These are phyloP conservation scores for Candida railenensis DNA, from an alignment of 805 yeast genomes.

Conservation along the genomic window DNA sequence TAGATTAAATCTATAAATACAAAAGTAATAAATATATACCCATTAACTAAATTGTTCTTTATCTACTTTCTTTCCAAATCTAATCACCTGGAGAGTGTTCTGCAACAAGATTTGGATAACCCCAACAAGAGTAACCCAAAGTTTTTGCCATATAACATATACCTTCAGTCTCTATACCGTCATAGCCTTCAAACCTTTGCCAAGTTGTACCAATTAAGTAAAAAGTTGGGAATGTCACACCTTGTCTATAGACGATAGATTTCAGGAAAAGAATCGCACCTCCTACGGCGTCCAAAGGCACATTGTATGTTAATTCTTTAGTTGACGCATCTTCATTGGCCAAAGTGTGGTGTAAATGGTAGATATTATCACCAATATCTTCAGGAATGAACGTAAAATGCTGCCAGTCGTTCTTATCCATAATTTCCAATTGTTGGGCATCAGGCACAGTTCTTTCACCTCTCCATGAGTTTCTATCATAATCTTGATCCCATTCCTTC, in stretches of 20 bases:
- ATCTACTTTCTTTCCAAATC: too few relatives aligned
- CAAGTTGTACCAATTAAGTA: constrained; percentile 48
- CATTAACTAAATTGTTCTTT: too few relatives aligned
- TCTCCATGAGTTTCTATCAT: constrained; percentile 42
- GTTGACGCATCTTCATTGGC: constrained; percentile 7
- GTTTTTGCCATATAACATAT: constrained; percentile 46
- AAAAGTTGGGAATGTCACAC: constrained; percentile 45
- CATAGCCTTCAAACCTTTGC: constrained; percentile 48
- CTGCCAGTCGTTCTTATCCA: constrained; percentile 31
- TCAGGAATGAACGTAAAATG: constrained; percentile 32
- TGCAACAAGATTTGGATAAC: constrained; percentile 47
- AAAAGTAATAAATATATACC: too few relatives aligned
- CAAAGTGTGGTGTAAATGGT: constrained; percentile 22
- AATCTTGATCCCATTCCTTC: constrained; percentile 26
- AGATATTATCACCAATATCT: constrained; percentile 26
- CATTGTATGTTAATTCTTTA: constrained; percentile 10
- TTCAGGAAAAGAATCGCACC: constrained; percentile 49
- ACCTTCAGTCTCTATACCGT: constrained; percentile 57
- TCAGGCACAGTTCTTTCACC: constrained; percentile 35
- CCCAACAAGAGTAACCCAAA: constrained; percentile 49
- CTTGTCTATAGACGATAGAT: constrained; percentile 43
- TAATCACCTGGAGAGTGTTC: constrained; percentile 22
- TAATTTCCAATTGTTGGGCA: constrained; percentile 20
- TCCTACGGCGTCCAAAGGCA: constrained; percentile 48
- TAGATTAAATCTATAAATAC: background rate